Base-by-base conservation (phyloP, 2,329 filamentous ascomycete genomes). In the Penicillium brevicompactum region DNA sequence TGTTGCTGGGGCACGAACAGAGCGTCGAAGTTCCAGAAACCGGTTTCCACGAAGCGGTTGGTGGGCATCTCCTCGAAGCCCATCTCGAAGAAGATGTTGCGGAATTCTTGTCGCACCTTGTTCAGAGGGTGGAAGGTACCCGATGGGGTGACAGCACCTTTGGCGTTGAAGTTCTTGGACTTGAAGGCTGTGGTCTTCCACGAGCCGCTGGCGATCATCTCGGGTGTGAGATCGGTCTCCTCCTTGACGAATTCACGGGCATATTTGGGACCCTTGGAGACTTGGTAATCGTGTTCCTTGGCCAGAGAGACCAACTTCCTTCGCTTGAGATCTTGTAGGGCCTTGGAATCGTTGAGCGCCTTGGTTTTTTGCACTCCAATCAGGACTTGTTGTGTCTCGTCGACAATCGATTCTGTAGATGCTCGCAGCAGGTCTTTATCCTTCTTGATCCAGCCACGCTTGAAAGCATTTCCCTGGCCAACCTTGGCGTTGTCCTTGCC, bases 11-110 rank as follows among this genome's bases (percentile, higher is more conserved):
- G 93, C 50, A 97, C 93, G 75, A 93, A 97, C 60, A 99, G 90
- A 22, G 92, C 87, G 71, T 97, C 93, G 75, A 97, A 97, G 78
- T 97, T 97, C 92, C 94, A 99, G 87, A 97, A 97, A 45, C 93
- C 92, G 11, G 92, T 93, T 78, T 99, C 94, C 60, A 97, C 92
- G 73, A 88, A 97, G 74, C 90, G 86, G 77, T 89, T 89, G 47
- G 93, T 97, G 13, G 92, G 90, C 94, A 99, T 97, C 81, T 99
- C 94, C 69, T 93, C 88, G 80, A 97, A 99, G 50, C 93, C 94
- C 87, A 96, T 96, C 74, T 96, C 92, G 78, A 99, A 97, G 86
- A 99, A 99, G 72, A 99, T 97, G 71, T 94, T 90, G 55, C 94
- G 84, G 84, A 99, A 96, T 78, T 97, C 94, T 67, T 91, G 85